Base-by-base conservation (phyloP, 2,329 filamentous ascomycete species). In the Pseudohalonectria lignicola region DNA sequence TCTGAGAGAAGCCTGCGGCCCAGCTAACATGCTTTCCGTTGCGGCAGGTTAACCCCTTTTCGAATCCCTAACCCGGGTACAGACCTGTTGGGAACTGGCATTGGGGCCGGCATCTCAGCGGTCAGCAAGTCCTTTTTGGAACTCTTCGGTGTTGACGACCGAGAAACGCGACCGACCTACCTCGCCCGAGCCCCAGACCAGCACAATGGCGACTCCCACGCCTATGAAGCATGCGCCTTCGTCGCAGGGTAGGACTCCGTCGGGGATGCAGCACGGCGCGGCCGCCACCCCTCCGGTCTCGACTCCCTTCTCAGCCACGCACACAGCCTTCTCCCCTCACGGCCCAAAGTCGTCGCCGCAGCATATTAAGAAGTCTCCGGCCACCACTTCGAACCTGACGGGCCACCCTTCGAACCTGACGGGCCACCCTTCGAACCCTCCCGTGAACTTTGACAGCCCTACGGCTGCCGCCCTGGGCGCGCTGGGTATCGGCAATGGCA, bases 211-310 rank as follows among this genome's bases (percentile, higher is more conserved):
- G 20, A 71, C 68, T 1, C 66, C 69, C 9, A 71, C 67, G 7
- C 56, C 67, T 9, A 66, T 65, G 53, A 71, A 69, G 53, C 62
- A 66, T 25, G 51, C 48, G 5, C 57, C 67, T 31, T 75, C 71
- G 12, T 65, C 68, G 47, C 66, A 69, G 53, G 66, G 66, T n/a
- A 58, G 60, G 26, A 69, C 66, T 3, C 67, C 66, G 4, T 67
- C 64, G 15, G 69, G 74, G 46, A 54, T 49, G 2, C 53, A 61
- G 29, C 54, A 61, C 15, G 55, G 68, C 41, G 63, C 69, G 3
- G 71, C 61, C 5, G 74, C 71, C 3, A 80, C 76, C 5, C 77
- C 77, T 12, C 75, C 76, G n/a, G 76, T 77, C 18, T 79, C 76
- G 26, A 81, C 76, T 2, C 76, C 76, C 12, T 80, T 80, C 57